Percentiles rank a stretch among this genome's conserved stretches.
Evolutionary conservation across 2,329 filamentous ascomycete species (phyloP).

Genomic region (Cadophora luteo-olivacea): DNA sequence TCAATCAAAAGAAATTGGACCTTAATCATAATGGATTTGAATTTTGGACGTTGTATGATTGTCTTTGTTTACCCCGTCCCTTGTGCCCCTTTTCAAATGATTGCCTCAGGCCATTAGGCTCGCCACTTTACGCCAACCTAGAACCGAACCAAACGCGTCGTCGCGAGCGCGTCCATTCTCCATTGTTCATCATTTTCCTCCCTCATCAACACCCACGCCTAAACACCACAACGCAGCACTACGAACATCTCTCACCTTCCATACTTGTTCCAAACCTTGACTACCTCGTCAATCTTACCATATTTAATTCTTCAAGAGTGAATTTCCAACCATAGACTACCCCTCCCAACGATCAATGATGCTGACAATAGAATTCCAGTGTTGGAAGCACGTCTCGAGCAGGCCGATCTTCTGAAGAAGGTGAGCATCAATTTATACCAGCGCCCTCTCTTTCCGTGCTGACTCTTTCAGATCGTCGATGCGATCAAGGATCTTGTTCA

Average conservation of each 20-base stretch:
- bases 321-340: background rate
- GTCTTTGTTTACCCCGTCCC: background rate
- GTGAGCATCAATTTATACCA: slow-evolving; percentile 52
- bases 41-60: background rate
- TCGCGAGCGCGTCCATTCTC: background rate
- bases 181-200: background rate
- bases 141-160: slow-evolving; percentile 2
- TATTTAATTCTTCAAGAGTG: slow-evolving; percentile 19
- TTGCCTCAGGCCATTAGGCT: background rate
- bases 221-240: slow-evolving; percentile 8
- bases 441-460: slow-evolving; percentile 29
- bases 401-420: slow-evolving; percentile 95
- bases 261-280: background rate
- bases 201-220: background rate
- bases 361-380: slow-evolving; percentile 49
- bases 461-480: slow-evolving; percentile 78
- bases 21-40: background rate
- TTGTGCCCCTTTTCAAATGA: background rate
- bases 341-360: background rate
- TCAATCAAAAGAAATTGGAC: background rate
- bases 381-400: slow-evolving; percentile 97
- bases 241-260: background rate
- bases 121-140: slow-evolving; percentile 11
- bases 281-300: background rate
- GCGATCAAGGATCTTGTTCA: slow-evolving; percentile 99